Evolutionary conservation across 1,139 yeast genomes (phyloP), one percentile per base, ranked within the genome.

Genomic region (Zygoascus hellenicus): DNA sequence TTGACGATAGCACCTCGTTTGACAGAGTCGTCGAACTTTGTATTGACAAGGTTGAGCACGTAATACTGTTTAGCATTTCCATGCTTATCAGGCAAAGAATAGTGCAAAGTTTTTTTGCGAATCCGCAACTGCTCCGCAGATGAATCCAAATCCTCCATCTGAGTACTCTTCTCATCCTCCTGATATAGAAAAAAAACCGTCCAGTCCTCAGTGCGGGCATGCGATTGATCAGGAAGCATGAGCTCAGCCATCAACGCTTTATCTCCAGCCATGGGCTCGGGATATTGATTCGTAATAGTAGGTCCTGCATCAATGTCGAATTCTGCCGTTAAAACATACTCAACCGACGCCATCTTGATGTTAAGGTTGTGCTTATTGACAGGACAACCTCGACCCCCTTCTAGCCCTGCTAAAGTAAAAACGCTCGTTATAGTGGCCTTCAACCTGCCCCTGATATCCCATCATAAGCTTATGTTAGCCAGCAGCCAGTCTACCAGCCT

Each of bases 261-360:
- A 51, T 74, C 71, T 5, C 80, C 80, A 2, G 78, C 77, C 13
- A 77, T 61, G 17, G 67, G 67, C 31, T 58, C 56, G 3, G 86
- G 86, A 56, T 74, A 76, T 55, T 75, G 81, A 58, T 72, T 74
- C 42, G 70, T 60, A 40, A 80, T 64, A 4, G 74, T 67, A 2
- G 85, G 84, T 2, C 86, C 86, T 53, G 76, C 74, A 57, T 79
- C 83, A 44, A 79, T 73, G 58, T 80, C 83, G 61, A 80, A 80
- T 63, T 79, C 83, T 6, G 83, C 69, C 31, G 68, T 65, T 48
- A 68, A 54, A 29, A 68, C 66, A 50, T 64, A 65, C 43, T 63
- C 63, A 43, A 65, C 67, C 42, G 45, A 43, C 46, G 37, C 26
- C 26, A 22, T 22, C 6, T 22, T 22, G 26, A 22, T 22, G 26